Evolutionary conservation across 306 rosid species (phyloP).

Genomic region (Neltuma alba): DNA sequence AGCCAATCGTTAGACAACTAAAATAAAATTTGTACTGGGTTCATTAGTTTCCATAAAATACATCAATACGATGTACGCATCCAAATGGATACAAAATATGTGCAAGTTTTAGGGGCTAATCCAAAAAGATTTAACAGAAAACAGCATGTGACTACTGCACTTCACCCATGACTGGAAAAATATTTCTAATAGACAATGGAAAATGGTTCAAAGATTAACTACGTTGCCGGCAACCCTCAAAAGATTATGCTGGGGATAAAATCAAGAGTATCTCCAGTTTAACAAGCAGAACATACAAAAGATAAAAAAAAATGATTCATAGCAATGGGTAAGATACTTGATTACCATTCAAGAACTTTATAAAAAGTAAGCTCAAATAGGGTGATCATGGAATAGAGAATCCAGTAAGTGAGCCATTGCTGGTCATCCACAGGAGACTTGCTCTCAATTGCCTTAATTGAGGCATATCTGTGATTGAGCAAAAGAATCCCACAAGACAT

Average conservation of each 20-base stretch:
- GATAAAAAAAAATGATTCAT: neutral
- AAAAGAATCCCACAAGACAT: constrained; percentile 4
- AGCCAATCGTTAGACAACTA: constrained; percentile 12
- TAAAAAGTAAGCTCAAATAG: constrained; percentile 91
- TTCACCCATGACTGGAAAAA: neutral
- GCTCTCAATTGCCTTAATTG: constrained; percentile 87
- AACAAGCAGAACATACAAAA: neutral
- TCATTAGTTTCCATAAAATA: constrained; percentile 21
- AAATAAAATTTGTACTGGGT: neutral
- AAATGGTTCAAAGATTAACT: constrained; percentile 10
- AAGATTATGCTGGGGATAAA: neutral
- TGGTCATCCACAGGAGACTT: constrained; percentile 85
- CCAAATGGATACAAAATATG: constrained; percentile 6
- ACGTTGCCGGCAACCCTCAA: constrained; percentile 14
- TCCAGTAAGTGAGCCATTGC: constrained; percentile 99
- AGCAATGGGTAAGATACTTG: neutral
- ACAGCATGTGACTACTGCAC: constrained; percentile 1
- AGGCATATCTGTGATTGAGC: constrained; percentile 68
- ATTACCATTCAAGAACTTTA: constrained; percentile 84
- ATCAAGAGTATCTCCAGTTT: neutral
- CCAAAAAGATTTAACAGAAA: neutral
- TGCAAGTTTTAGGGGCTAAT: neutral
- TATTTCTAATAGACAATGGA: neutral
- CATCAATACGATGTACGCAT: constrained; percentile 2
- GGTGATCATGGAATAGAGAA: constrained; percentile 89